These are phyloP conservation scores for Lyophyllum semitale DNA, from an alignment of 768 basidiomycete genomes.

Conservation along the genomic window DNA sequence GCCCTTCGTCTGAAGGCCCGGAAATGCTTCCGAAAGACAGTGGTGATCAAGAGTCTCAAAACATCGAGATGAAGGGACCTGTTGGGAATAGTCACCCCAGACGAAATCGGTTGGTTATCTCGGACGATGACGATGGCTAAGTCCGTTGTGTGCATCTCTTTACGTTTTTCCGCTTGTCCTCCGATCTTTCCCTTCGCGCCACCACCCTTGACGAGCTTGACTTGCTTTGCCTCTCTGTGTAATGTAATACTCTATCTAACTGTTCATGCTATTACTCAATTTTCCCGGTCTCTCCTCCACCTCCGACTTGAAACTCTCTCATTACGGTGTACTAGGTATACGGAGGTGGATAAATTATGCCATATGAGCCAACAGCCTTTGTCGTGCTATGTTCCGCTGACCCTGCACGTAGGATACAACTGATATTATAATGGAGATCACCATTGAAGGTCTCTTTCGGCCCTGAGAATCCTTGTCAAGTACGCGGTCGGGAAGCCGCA, in stretches of 20 bases:
- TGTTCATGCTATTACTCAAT: too few relatives aligned
- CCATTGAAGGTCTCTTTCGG: not conserved
- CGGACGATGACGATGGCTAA: constrained; percentile 32
- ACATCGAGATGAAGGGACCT: constrained; percentile 6
- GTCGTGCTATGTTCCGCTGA: not conserved
- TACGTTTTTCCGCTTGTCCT: not conserved
- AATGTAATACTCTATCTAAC: too few relatives aligned
- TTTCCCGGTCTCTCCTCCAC: too few relatives aligned
- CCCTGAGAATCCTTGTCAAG: not conserved
- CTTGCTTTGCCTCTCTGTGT: too few relatives aligned
- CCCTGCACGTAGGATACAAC: not conserved
- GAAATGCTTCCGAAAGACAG: not conserved
- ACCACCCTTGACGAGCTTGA: not conserved
- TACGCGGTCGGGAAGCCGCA: not conserved
- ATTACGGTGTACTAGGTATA: not conserved
- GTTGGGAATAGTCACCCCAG: constrained; percentile 11
- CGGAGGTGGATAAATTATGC: not conserved
- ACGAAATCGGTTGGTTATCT: constrained; percentile 32
- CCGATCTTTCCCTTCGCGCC: not conserved
- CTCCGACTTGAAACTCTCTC: not conserved
- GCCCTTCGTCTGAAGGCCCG: not conserved
- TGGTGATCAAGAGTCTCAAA: constrained; percentile 6
- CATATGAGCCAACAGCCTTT: not conserved
- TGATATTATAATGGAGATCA: not conserved
- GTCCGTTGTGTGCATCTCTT: not conserved